Base-by-base conservation (phyloP, 306 rosid genomes). In the peach (Prunus persica) region DNA sequence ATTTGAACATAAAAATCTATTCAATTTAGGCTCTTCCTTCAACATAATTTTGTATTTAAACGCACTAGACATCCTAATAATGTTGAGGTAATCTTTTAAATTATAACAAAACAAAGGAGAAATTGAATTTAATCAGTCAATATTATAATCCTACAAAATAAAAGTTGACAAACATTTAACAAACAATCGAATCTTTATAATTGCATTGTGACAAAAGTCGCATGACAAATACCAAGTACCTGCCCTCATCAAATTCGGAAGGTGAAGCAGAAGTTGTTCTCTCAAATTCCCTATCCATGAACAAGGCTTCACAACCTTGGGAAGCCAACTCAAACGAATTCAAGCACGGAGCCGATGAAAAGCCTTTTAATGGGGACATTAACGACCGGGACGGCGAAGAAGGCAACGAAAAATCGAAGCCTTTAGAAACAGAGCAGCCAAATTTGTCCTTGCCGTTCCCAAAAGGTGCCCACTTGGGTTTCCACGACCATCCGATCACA, bases 401-500 rank as follows among this genome's bases (percentile, higher is more conserved):
- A 76, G 84, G 68, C 62, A 70, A 8, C 81, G 72, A 72, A 6
- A 58, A 56, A 72, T 57, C 27, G 13, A 15, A 58, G 41, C 0
- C 1, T 43, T 72, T 15, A 38, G 55, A 15, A 22, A 22, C 76
- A 43, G 54, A 20, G 55, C 73, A 75, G 58, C 38, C 60, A n/a
- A 76, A 64, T 65, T 69, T 41, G 51, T 80, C 85, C 58, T 80
- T 28, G 46, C 65, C 83, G 30, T 80, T 68, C 67, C 67, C 67
- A 57, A 72, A 84, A 56, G 24, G 62, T 25, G 87, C 97, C 98
- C 96, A 88, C 76, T 87, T 88, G 16, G 98, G 96, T n/a, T 83
- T 92, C 98, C 98, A 92, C 0, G 87, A 88, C 98, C 98, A 95
- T 50, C 98, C 98, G 41, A 95, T 87, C 65, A 95, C 38, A 65